Evolutionary conservation across 805 yeast species (phyloP).

Genomic region (Wickerhamiella brachini): DNA sequence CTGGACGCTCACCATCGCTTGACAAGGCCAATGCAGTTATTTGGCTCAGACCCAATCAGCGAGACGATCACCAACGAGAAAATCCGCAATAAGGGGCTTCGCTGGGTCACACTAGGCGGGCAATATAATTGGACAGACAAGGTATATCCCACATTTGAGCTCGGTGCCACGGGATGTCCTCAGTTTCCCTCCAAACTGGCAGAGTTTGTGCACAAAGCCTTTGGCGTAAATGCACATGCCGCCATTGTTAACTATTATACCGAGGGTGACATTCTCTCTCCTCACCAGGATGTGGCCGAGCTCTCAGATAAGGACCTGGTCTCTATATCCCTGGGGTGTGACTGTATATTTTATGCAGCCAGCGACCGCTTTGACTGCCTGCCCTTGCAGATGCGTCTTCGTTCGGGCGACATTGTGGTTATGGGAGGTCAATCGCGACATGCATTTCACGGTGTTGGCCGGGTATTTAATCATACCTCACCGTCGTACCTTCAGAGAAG

Average conservation of each 20-base stretch:
- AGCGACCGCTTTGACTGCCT: conserved; percentile 9
- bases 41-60: conserved; percentile 7
- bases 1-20: conserved; percentile 24
- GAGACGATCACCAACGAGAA: conserved; percentile 7
- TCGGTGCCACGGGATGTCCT: conserved; percentile 22
- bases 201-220: conserved; percentile 12
- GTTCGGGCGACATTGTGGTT: conserved; percentile 29
- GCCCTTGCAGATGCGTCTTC: conserved; percentile 26
- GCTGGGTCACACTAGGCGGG: conserved; percentile 36
- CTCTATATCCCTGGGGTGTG: conserved; percentile 29
- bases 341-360: conserved; percentile 27
- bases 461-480: conserved; percentile 25
- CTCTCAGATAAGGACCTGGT: conserved; percentile 24
- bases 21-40: conserved; percentile 23
- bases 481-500: conserved; percentile 18
- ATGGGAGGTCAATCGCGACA: conserved; percentile 29
- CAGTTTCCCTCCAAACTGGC: conserved; percentile 21
- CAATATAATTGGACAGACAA: conserved; percentile 34
- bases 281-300: conserved; percentile 34
- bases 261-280: conserved; percentile 31
- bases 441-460: conserved; percentile 32
- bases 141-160: conserved; percentile 27
- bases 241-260: conserved; percentile 32
- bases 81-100: conserved; percentile 21
- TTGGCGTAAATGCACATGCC: conserved; percentile 25